Base-by-base conservation (phyloP, 768 basidiomycete genomes). In the Pholiota microspora region DNA sequence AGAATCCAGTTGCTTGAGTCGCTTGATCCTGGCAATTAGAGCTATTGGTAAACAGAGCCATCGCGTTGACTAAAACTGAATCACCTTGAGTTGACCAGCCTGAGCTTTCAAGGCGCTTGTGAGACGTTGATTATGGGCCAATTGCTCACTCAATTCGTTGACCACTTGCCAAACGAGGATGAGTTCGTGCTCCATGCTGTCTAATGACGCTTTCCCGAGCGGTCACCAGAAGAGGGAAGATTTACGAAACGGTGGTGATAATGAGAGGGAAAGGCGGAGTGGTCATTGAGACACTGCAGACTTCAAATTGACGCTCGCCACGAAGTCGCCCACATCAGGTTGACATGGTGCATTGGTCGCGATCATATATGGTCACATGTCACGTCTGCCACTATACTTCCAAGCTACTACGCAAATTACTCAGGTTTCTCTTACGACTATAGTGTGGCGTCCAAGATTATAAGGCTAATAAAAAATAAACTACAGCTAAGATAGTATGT, bases 101-200 rank as follows among this genome's bases (percentile, higher is more conserved):
- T 92, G 88, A 7, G 78, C 72, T 49, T 90, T 85, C 25, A 97
- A 77, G 3, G 82, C 74, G 24, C 63, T 74, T 2, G 91, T 79
- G 56, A 94, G 77, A 63, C 86, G 88, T 50, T 91, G 82, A 71
- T 97, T 98, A 61, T 83, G 83, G 1, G 82, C 77, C 48, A 96
- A 82, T 72, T 93, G 92, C 29, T 91, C 87, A 64, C 85, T 84
- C 64, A 94, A 83, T 64, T 94, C 93, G 55, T 83, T 79, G 2
- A 94, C 78, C 59, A 94, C 79, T 55, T 85, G 81, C 86, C 88
- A 92, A 46, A 90, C 82, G 21, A 88, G 79, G 40, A 88, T 65
- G 48, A 92, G 79, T 49, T 92, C 92, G 59, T 68, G 76, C 60
- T 89, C 88, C 81, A 88, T 82, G 67, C 28, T 36, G 7, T 18